These are phyloP conservation scores for Ceratocystis colombiana DNA, from an alignment of 2,329 filamentous ascomycete species.

Conservation along the genomic window DNA sequence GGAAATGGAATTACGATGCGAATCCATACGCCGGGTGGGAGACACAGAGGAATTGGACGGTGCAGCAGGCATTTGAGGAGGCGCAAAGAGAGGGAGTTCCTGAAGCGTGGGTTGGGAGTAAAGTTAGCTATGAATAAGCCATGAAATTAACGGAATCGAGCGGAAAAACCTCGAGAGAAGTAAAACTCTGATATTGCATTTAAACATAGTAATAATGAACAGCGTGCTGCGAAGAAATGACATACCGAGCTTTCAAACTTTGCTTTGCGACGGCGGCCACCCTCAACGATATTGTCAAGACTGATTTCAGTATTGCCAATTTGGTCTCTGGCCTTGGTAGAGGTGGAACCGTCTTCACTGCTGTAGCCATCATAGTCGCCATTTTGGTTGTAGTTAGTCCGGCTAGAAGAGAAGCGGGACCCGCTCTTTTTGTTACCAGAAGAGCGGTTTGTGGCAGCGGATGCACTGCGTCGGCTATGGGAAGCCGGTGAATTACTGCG, in stretches of 20 bases:
- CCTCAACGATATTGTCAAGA: conserved; percentile 95
- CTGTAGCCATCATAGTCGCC: conserved; percentile 71
- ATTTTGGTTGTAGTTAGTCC: conserved; percentile 44
- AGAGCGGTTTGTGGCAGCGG: conserved; percentile 46
- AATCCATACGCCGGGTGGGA: conserved; percentile 69
- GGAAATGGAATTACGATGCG: conserved; percentile 61
- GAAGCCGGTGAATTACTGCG: conserved; percentile 62
- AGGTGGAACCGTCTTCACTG: conserved; percentile 73
- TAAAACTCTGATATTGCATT: background rate
- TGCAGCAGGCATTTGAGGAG: conserved; percentile 82
- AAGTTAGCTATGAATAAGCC: conserved; percentile 31
- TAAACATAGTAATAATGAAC: background rate
- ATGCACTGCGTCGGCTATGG: conserved; percentile 66
- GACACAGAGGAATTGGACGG: conserved; percentile 98
- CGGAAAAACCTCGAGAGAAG: background rate
- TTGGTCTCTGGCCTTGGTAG: conserved; percentile 69
- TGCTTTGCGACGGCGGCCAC: conserved; percentile 85
- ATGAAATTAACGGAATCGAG: conserved; percentile 1
- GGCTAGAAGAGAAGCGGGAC: conserved; percentile 38
- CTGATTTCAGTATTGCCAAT: conserved; percentile 95
- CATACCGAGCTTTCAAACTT: conserved; percentile 97
- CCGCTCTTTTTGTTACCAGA: conserved; percentile 52
- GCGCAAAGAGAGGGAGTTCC: conserved; percentile 93
- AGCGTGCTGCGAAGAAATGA: background rate
- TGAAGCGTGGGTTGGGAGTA: conserved; percentile 34